Conservation (phyloP, 1,284 basidiomycete species). For the Gymnopus androsaceus region DNA sequence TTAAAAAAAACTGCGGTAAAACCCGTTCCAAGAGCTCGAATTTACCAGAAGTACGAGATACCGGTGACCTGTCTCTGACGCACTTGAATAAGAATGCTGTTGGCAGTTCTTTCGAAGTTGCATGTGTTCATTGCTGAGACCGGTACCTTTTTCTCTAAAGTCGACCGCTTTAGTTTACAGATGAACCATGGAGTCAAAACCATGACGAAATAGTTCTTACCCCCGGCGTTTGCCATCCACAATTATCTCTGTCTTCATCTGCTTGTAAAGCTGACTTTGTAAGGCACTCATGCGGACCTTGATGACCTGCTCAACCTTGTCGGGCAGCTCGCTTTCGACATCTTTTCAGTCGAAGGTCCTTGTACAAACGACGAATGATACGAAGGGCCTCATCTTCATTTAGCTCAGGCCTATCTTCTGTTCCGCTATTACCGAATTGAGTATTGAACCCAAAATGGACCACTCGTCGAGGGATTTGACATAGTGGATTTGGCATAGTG, state of each 20-base stretch:
- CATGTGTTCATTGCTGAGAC: conserved; percentile 97
- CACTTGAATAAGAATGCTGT: conserved; percentile 94
- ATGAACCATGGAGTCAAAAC: no score
- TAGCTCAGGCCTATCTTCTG: conserved; percentile 96
- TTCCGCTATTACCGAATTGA: conserved; percentile 96
- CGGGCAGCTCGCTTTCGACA: conserved; percentile 95
- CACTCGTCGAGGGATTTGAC: conserved; percentile 99
- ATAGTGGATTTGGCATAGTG: no score
- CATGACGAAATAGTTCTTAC: conserved; percentile 45
- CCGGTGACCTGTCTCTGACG: conserved; percentile 92
- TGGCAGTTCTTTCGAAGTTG: conserved; percentile 99
- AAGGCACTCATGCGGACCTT: conserved; percentile 98
- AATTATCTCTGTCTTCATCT: conserved; percentile 98
- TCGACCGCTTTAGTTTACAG: conserved; percentile 5
- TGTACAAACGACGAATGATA: conserved; percentile 97
- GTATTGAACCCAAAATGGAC: no score
- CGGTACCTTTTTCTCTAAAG: conserved; percentile 71
- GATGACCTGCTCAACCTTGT: conserved; percentile 99
- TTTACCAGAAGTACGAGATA: conserved; percentile 84
- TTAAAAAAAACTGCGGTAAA: conserved; percentile 92
- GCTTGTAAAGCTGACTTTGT: conserved; percentile 94
- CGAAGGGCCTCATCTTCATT: conserved; percentile 99
- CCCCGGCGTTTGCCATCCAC: conserved; percentile 86
- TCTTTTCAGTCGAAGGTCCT: conserved; percentile 99
- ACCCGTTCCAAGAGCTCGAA: conserved; percentile 94